Base-by-base conservation (phyloP, 495 filamentous ascomycete genomes). In the Hapsidospora chrysogenum region DNA sequence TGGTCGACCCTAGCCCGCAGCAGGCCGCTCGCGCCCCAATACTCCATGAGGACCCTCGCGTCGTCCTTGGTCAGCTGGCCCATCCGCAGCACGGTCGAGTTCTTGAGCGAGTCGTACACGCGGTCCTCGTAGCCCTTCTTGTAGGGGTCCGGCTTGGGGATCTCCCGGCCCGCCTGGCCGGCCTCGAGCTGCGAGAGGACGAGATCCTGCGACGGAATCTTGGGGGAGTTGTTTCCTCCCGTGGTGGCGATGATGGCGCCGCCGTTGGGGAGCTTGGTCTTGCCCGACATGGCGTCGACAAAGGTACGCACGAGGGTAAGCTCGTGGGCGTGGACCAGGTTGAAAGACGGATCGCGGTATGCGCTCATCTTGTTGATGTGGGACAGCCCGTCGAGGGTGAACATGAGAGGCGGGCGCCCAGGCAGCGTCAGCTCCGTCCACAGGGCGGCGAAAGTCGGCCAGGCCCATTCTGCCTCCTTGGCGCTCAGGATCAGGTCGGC, bases 21-120 rank as follows among this genome's bases (percentile, higher is more conserved):
- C 45, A 95, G 60, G 13, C 89, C 89, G 53, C 84, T 92, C 17
- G 64, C 69, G 3, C 82, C 86, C 58, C 85, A 96, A 57, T 95
- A 96, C 63, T 95, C 89, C 72, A 96, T 72, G 43, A 89, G 60
- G 1, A 70, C 66, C 36, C 79, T 70, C 25, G 86, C 75, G 59
- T 96, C 86, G 16, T 61, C 56, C 50, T 73, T 82, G 36, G 61
- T 79, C 40, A 95, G 37, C 3, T 81, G 78, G 18, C 57, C 57
- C 17, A 92, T 45, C 9, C 58, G 56, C 30, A 73, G 13, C 1
- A 72, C 47, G 28, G 54, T 44, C 9, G 63, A 62, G 18, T 45
- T 53, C 41, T 70, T 57, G 27, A 86, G 55, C 16, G 67, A 64
- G n/a, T 70, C 55, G 20, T 62, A 60, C 15, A 83, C 73, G 17